A percentile compares a stretch with the other conserved stretches of the same genome.
Evolutionary conservation across 176 grass and related monocot species (phyloP).

Genomic region (Carex littledalei): DNA sequence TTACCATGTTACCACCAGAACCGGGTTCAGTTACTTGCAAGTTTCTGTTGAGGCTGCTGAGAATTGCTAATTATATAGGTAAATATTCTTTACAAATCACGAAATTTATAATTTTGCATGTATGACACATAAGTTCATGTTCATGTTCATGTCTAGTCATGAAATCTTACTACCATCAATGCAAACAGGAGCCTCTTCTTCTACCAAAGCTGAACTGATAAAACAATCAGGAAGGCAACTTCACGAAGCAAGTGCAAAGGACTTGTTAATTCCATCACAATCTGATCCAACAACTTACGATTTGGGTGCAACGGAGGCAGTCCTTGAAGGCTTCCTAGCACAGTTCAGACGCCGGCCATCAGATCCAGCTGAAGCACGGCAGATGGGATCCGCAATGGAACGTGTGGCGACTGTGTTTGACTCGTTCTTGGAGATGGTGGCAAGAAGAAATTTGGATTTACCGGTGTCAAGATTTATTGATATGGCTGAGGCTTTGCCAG

Average conservation of each 20-base stretch:
- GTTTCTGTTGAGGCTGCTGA: slow-evolving; percentile 77
- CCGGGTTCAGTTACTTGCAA: slow-evolving; percentile 51
- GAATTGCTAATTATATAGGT: slow-evolving; percentile 51
- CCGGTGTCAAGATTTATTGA: slow-evolving; percentile 63
- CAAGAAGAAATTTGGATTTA: slow-evolving; percentile 31
- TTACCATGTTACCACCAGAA: slow-evolving; percentile 67
- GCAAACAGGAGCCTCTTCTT: slow-evolving; percentile 49
- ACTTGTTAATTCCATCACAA: slow-evolving; percentile 65
- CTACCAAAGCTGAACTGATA: slow-evolving; percentile 75
- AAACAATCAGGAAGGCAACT: slow-evolving; percentile 59
- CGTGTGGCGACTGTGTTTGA: slow-evolving; percentile 55
- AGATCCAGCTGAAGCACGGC: slow-evolving; percentile 28
- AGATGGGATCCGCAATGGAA: slow-evolving; percentile 50
- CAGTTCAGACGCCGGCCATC: slow-evolving; percentile 38
- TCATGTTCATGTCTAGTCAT: background rate
- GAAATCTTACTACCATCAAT: background rate
- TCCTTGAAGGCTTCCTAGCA: slow-evolving; percentile 59
- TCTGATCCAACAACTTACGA: slow-evolving; percentile 42
- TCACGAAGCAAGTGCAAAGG: slow-evolving; percentile 46
- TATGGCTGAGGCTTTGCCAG: slow-evolving; percentile 61
- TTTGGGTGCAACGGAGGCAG: slow-evolving; percentile 58
- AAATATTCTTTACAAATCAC: background rate
- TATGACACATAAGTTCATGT: background rate
- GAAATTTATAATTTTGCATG: background rate
- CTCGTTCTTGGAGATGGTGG: slow-evolving; percentile 55